Percentiles rank a stretch among this genome's conserved stretches.
These are phyloP conservation scores for Moricandia arvensis DNA, from an alignment of 345 rosid genomes.

Conservation along the genomic window DNA sequence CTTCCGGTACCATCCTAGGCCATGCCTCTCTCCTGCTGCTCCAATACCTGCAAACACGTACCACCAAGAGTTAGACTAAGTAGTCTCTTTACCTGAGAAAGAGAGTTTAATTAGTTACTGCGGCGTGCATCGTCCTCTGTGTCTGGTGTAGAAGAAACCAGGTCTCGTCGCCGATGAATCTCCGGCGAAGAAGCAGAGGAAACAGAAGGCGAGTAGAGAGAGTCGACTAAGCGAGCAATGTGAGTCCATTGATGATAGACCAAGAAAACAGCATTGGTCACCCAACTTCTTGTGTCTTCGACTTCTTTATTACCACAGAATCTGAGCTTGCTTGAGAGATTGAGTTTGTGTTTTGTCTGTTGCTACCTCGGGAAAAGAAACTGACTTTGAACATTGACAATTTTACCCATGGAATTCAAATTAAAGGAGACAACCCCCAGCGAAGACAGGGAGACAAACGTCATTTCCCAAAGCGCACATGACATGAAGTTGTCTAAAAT, in stretches of 20 bases:
- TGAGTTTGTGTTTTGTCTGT: constrained; percentile 4
- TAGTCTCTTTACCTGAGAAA: background rate
- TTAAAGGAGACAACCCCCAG: background rate
- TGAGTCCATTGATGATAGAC: constrained; percentile 19
- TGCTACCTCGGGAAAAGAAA: constrained; percentile 20
- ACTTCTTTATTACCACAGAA: constrained; percentile 24
- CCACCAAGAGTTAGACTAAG: constrained; percentile 5
- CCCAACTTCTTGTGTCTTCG: background rate
- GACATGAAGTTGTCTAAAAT: background rate
- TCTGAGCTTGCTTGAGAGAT: constrained; percentile 35
- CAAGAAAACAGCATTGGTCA: background rate
- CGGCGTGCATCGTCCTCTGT: constrained; percentile 83
- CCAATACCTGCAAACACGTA: constrained; percentile 65
- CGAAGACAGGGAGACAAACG: background rate
- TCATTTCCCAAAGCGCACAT: constrained; percentile 4
- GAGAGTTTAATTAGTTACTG: constrained; percentile 37
- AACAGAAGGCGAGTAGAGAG: constrained; percentile 23
- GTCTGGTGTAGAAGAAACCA: constrained; percentile 61
- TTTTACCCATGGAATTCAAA: constrained; percentile 15
- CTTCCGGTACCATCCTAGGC: constrained; percentile 88
- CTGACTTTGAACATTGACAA: background rate
- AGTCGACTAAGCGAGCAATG: constrained; percentile 22
- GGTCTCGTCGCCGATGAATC: constrained; percentile 38
- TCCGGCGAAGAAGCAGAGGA: constrained; percentile 20
- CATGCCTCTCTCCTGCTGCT: constrained; percentile 72